Evolutionary conservation across 2,329 filamentous ascomycete species (phyloP), one percentile per base, ranked within the genome.

Genomic region (Talaromyces sp.): DNA sequence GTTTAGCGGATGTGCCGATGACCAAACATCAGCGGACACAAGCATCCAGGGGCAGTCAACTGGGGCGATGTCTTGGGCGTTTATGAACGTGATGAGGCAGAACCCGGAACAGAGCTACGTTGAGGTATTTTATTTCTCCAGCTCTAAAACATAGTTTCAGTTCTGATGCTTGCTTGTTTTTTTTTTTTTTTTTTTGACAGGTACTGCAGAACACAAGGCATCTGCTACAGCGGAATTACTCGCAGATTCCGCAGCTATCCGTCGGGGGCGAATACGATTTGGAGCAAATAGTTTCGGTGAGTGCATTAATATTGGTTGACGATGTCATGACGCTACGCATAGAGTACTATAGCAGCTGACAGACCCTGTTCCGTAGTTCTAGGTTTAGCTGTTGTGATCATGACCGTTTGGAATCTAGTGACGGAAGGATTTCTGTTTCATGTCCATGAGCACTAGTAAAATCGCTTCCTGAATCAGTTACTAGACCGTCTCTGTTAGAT

Each of bases 1-100:
- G 81, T 81, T 81, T 58, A 74, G 70, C 36, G 81, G 81, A 2
- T 83, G 81, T 62, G 72, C 75, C 55, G 81, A 83, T 66, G 80
- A 82, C 55, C 80, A 83, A 68, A 83, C 81, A 1, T 77, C 73
- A 57, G 81, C 81, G 19, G 80, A 81, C 71, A 79, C 80, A 13
- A 72, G 68, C 19, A 82, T 82, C 44, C 67, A 72, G 13, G 80
- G 80, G 0, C 69, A 72, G 54, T 68, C 69, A 57, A 69, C 69
- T 27, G 69, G 68, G 64, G 60, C 60, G 10, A 62, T 62, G 60
- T 62, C 60, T 28, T 62, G 60, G 60, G 60, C 60, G 28, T 62
- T 62, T 33, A 58, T 62, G n/a, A 62, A 55, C 22, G 60, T 59
- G 51, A 62, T 62, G 60, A 59, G 60, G n/a, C 27, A 59, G 19